Percentiles rank a stretch among this genome's conserved stretches.
These are phyloP conservation scores for Lactarius indigo DNA, from an alignment of 768 basidiomycete genomes.

Conservation along the genomic window DNA sequence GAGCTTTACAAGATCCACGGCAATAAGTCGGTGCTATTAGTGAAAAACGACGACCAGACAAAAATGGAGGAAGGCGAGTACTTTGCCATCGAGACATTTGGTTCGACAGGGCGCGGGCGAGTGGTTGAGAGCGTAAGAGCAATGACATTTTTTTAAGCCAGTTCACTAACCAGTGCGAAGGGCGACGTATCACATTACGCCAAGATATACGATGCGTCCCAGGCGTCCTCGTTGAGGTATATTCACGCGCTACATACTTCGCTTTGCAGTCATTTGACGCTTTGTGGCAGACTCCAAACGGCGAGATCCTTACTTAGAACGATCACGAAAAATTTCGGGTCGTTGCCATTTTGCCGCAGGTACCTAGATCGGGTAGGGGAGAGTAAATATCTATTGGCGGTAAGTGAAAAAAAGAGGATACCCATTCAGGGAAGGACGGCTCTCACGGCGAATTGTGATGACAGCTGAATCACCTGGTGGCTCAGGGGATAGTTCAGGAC, in stretches of 20 bases:
- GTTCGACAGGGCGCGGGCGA: conserved; percentile 88
- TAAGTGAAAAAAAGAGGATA: conserved; percentile 35
- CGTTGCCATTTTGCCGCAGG: conserved; percentile 90
- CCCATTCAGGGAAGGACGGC: not conserved
- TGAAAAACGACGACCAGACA: conserved; percentile 84
- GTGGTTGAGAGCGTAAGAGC: conserved; percentile 71
- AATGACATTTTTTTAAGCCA: conserved; percentile 18
- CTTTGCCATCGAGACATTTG: conserved; percentile 98
- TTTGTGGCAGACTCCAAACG: conserved; percentile 57
- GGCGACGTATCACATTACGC: conserved; percentile 96
- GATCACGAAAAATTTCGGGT: conserved; percentile 92
- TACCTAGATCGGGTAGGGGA: conserved; percentile 93
- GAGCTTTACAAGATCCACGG: conserved; percentile 90
- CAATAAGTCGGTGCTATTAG: conserved; percentile 85
- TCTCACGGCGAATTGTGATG: not conserved
- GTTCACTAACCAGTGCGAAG: conserved; percentile 36
- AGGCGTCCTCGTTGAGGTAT: conserved; percentile 65
- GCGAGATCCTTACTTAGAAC: conserved; percentile 83
- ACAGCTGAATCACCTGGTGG: conserved; percentile 86
- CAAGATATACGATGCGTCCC: conserved; percentile 61
- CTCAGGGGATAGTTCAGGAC: conserved; percentile 82
- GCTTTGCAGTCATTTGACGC: conserved; percentile 14
- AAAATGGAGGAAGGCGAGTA: conserved; percentile 99
- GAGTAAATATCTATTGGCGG: conserved; percentile 88
- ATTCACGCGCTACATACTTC: not conserved